Conservation (phyloP, 768 basidiomycete genomes). For the Imleria badia region DNA sequence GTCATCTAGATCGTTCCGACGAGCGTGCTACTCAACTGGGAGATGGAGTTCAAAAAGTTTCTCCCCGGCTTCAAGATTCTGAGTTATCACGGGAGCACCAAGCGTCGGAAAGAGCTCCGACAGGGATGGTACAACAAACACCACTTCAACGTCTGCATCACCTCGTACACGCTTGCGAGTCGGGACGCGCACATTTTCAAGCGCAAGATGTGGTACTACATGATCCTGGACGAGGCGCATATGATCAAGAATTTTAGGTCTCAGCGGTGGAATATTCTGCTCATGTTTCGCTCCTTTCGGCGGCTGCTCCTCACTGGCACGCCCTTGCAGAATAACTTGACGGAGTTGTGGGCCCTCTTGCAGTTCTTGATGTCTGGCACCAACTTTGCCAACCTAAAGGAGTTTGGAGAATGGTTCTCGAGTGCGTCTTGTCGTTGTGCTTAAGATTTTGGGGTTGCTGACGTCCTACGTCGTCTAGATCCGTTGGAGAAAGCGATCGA, state of each 20-base stretch:
- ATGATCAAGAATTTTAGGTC: constrained; percentile 98
- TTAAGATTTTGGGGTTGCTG: neutral
- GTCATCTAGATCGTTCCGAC: constrained; percentile 74
- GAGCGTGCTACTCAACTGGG: constrained; percentile 93
- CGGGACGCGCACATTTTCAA: constrained; percentile 90
- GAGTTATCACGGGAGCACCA: constrained; percentile 88
- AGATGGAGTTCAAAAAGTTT: constrained; percentile 97
- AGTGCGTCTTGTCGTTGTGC: constrained; percentile 51
- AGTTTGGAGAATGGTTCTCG: constrained; percentile 96
- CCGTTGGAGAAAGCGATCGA: constrained; percentile 95
- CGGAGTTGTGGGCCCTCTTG: constrained; percentile 92
- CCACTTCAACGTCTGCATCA: constrained; percentile 92
- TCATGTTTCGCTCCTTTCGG: constrained; percentile 84
- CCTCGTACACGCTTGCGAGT: constrained; percentile 90
- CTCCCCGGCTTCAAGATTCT: constrained; percentile 83
- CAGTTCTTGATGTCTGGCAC: constrained; percentile 92
- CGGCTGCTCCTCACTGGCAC: constrained; percentile 93
- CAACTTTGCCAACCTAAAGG: constrained; percentile 87
- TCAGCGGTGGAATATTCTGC: constrained; percentile 88
- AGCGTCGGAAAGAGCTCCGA: constrained; percentile 85
- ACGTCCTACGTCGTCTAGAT: constrained; percentile 46
- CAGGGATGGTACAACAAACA: constrained; percentile 90
- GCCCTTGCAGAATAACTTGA: constrained; percentile 94
- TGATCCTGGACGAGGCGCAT: constrained; percentile 95
- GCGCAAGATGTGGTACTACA: constrained; percentile 92